Percentiles rank a stretch among this genome's conserved stretches.
These are phyloP conservation scores for Colletotrichum sp. DNA, from an alignment of 2,329 filamentous ascomycete species.

Conservation along the genomic window DNA sequence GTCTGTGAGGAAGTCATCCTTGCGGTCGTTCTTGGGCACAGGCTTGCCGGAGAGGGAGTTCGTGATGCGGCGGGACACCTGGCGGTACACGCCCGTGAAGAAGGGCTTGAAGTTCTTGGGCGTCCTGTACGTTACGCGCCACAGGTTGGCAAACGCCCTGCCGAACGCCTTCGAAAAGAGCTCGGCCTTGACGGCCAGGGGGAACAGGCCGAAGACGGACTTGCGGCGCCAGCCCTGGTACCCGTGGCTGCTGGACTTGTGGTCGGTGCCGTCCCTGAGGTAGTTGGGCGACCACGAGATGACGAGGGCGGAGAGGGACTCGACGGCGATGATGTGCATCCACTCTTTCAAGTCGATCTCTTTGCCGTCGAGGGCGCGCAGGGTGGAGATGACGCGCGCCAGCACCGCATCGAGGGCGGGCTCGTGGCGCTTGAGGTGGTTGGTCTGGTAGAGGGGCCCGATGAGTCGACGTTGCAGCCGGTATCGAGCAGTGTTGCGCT, in stretches of 20 bases:
- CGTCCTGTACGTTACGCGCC: constrained; percentile 50
- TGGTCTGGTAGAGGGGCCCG: constrained; percentile 50
- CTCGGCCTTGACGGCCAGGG: constrained; percentile 42
- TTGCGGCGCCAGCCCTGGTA: constrained; percentile 58
- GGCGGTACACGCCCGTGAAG: constrained; percentile 43
- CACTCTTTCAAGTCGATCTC: constrained; percentile 56
- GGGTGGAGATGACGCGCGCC: constrained; percentile 34
- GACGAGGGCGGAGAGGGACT: constrained; percentile 55
- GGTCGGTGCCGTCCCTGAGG: constrained; percentile 47
- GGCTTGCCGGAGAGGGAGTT: constrained; percentile 23
- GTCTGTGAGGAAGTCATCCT: constrained; percentile 49
- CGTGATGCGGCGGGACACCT: constrained; percentile 39
- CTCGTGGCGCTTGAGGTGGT: constrained; percentile 48
- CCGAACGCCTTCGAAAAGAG: constrained; percentile 40
- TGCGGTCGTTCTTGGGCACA: constrained; percentile 29
- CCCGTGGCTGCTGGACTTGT: constrained; percentile 51
- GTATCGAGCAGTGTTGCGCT: constrained; percentile 51
- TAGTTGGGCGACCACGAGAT: constrained; percentile 59
- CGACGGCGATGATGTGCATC: constrained; percentile 62
- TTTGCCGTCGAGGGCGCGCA: constrained; percentile 40
- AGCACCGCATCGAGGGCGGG: constrained; percentile 46
- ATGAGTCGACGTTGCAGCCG: constrained; percentile 54
- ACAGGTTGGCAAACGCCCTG: constrained; percentile 45
- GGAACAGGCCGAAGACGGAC: constrained; percentile 58
- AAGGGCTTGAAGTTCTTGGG: constrained; percentile 51